A percentile compares a stretch with the other conserved stretches of the same genome.
Conservation (phyloP, 257 asterid genomes). For the Echites panduratus region DNA sequence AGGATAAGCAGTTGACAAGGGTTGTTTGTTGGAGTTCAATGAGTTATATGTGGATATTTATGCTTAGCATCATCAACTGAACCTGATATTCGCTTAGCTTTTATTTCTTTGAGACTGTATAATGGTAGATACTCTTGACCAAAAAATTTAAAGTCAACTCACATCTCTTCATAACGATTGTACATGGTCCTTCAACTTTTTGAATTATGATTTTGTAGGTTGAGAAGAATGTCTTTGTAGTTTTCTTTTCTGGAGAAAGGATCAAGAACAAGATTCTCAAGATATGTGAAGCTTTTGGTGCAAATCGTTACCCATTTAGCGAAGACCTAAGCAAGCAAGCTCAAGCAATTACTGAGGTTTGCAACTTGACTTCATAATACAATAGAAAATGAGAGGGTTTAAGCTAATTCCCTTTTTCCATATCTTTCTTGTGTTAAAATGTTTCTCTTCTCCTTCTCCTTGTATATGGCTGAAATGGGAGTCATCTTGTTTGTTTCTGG, state of each 20-base stretch:
- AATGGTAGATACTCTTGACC: background rate
- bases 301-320: slow-evolving; percentile 73
- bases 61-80: background rate
- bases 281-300: slow-evolving; percentile 99
- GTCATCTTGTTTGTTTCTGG: background rate
- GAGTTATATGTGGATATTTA: background rate
- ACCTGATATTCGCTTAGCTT: background rate
- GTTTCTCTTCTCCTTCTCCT: background rate
- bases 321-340: slow-evolving; percentile 80
- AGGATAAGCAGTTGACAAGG: background rate
- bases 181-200: background rate
- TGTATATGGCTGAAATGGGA: background rate
- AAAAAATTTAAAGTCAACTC: background rate
- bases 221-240: slow-evolving; percentile 82
- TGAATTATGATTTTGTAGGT: slow-evolving; percentile 35
- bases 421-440: background rate
- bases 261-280: slow-evolving; percentile 81
- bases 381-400: background rate
- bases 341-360: slow-evolving; percentile 77
- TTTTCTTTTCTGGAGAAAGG: slow-evolving; percentile 97
- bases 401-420: background rate
- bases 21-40: background rate
- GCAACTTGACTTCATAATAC: background rate
- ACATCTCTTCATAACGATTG: background rate
- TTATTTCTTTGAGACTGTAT: background rate